Base-by-base conservation (phyloP, 371 early-diverging fungal species). In the Actinomucor elegans region DNA sequence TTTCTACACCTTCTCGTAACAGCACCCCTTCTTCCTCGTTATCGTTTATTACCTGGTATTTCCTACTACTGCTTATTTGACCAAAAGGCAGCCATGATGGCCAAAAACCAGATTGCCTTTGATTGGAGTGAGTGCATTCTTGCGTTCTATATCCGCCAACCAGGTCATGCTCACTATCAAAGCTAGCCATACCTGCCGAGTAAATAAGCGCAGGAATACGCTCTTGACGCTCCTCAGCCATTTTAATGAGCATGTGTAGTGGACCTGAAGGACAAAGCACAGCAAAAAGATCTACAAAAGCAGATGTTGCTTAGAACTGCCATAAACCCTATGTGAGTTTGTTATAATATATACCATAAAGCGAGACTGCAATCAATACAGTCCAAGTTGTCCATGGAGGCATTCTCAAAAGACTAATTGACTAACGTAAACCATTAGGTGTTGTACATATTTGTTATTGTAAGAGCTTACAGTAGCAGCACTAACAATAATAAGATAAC, bases 351-450 rank as follows among this genome's bases (percentile, higher is more conserved):
- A 43, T 49, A 57, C 58, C 63, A 38, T 62, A 62, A 27, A 57
- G 24, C 27, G 63, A 48, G 6, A 63, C 45, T 17, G 49, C 63
- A n/a, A 64, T 54, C 32, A 64, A 50, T 5, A 64, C 55, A 18
- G 64, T 58, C 59, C 55, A 55, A 20, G 55, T 59, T 5, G 64
- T 64, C 64, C 64, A 64, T 15, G 51, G 47, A 10, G 64, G 64
- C 50, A 64, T 52, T 27, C 45, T 54, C 10, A 59, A 28, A 41
- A 59, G 37, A 27, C 59, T 64, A 20, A 64, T 49, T 0, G 64
- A 52, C 64, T 64, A 34, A 1, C 3, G 15, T 7, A 9, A 27
- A 26, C 14, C 12, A 24, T 2, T 9, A 5, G 4, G 20, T 3
- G 23, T 7, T 15, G 18, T 37, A 37, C 37, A 37, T 9, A 14